Evolutionary conservation across 352 stramenopile genomes (phyloP), one percentile per base, ranked within the genome.

Genomic region (Globisporangium alternatum): DNA sequence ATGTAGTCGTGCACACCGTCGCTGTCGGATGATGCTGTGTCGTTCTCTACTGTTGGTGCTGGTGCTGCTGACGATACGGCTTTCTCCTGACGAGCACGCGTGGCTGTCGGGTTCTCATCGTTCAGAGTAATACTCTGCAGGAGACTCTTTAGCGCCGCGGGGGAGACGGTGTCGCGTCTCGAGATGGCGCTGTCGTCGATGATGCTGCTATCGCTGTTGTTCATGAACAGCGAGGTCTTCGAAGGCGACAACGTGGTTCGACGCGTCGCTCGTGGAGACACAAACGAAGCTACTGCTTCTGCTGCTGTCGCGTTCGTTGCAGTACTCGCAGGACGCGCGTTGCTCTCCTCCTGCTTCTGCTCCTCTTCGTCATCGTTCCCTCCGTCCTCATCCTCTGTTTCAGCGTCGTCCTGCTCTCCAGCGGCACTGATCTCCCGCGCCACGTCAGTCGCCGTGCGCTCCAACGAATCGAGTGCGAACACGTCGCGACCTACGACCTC

Each of bases 191-290:
- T 64, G 48, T 71, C 66, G 47, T 44, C 55, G 5, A 64, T 19
- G 60, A 63, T 35, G 64, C 62, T 28, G 52, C 59, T 41, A 48
- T 66, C 52, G 62, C 64, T 44, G 62, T 61, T 69, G 21, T 68
- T 53, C 25, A 77, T 56, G 1, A 89, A 62, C 45, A 75, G 39
- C 21, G 67, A 55, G 51, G 71, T 73, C 25, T 79, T 83, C 19
- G 72, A 64, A 15, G 80, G 80, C 49, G 80, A 89, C 60, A 90
- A 64, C 52, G 80, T 88, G 19, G 58, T 60, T 25, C 65, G 65
- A 1, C 58, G 65, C 28, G 49, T 49, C n/a, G 35, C 44, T 25
- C 54, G 62, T 15, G 60, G 47, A 12, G 48, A 51, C 47, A 41
- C 52, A 39, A 56, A 35, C 13, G 51, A 10, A n/a, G 31, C 19